These are phyloP conservation scores for Inga laurina DNA, from an alignment of 306 rosid genomes.

Conservation along the genomic window DNA sequence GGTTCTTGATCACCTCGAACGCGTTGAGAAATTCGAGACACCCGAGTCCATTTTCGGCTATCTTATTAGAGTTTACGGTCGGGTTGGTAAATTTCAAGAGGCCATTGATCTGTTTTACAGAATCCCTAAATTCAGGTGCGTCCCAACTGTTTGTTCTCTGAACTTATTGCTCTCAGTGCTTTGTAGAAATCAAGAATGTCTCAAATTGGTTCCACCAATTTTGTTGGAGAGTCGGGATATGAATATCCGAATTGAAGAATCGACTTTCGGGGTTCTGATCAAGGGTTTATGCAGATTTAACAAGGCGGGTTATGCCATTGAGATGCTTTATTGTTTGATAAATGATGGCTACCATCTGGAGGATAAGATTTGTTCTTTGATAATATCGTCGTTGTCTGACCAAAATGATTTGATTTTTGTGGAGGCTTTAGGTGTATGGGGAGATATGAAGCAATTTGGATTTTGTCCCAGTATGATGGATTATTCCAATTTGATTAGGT, in stretches of 20 bases:
- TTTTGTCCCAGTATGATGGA: constrained; percentile 66
- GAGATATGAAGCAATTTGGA: constrained; percentile 53
- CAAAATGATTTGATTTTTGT: constrained; percentile 36
- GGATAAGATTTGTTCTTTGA: constrained; percentile 58
- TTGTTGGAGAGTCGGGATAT: constrained; percentile 57
- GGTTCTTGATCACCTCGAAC: constrained; percentile 58
- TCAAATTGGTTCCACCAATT: constrained; percentile 63
- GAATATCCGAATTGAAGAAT: constrained; percentile 70
- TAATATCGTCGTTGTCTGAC: constrained; percentile 55
- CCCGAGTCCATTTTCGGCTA: constrained; percentile 56
- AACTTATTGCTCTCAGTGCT: constrained; percentile 65
- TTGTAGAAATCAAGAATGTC: constrained; percentile 48
- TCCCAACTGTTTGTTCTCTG: constrained; percentile 63
- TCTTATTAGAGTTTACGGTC: constrained; percentile 50
- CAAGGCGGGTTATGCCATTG: constrained; percentile 61
- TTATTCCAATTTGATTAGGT: constrained; percentile 57
- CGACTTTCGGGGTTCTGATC: constrained; percentile 61
- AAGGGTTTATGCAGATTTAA: constrained; percentile 58
- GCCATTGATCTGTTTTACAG: constrained; percentile 61
- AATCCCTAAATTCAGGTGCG: constrained; percentile 75
- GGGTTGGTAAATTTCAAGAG: constrained; percentile 43
- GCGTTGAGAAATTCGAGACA: constrained; percentile 53
- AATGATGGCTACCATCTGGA: constrained; percentile 66
- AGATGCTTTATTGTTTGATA: constrained; percentile 57
- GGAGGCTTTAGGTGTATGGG: constrained; percentile 58